Conservation (phyloP, 352 stramenopile species). For the Blastocystis sp. region DNA sequence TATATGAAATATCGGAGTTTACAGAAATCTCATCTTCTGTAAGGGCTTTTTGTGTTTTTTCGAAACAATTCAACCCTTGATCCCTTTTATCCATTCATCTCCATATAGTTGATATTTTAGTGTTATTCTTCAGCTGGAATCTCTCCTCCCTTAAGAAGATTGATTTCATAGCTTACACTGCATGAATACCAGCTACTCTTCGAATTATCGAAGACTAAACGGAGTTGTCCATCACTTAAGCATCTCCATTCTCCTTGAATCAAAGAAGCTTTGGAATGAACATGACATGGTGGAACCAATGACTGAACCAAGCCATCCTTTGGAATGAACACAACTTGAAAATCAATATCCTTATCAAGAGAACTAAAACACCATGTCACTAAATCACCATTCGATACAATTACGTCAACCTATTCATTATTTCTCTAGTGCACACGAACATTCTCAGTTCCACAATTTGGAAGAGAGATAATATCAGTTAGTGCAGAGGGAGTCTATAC, state of each 20-base stretch:
- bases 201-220: constrained; percentile 44
- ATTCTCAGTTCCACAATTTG: constrained; percentile 19
- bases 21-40: constrained; percentile 55
- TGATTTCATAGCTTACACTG: constrained; percentile 61
- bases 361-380: constrained; percentile 49
- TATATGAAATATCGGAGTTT: constrained; percentile 36
- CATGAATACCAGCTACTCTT: constrained; percentile 42
- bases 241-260: constrained; percentile 10
- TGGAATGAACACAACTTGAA: not conserved
- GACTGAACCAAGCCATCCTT: not conserved
- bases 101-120: not conserved
- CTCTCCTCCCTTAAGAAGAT: not conserved
- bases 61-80: not conserved
- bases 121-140: not conserved
- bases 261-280: constrained; percentile 3
- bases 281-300: not conserved
- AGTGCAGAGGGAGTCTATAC: not conserved
- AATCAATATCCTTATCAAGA: constrained; percentile 44
- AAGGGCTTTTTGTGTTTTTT: not conserved
- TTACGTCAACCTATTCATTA: constrained; percentile 8
- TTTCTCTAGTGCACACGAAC: not conserved
- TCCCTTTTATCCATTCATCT: not conserved
- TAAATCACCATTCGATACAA: not conserved
- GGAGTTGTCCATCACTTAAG: not conserved
- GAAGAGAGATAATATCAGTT: constrained; percentile 32